Conservation (phyloP, 768 basidiomycete genomes). For the Epithele typhae region DNA sequence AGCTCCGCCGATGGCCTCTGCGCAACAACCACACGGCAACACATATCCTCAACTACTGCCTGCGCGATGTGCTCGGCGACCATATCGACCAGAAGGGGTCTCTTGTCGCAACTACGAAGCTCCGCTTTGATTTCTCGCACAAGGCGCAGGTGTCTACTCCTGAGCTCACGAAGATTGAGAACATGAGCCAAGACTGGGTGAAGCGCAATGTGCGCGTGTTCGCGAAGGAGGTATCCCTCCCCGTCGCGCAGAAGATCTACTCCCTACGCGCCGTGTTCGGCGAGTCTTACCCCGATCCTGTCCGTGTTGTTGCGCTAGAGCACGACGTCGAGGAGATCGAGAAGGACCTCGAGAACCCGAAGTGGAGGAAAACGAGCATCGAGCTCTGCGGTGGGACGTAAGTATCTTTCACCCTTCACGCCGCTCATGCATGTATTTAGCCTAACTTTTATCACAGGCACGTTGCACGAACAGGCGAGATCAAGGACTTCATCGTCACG, state of each 20-base stretch:
- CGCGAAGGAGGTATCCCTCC: constrained; percentile 79
- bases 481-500: constrained; percentile 91
- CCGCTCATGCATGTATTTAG: no score
- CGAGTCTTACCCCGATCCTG: constrained; percentile 96
- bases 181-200: constrained; percentile 86
- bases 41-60: constrained; percentile 91
- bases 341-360: constrained; percentile 80
- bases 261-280: constrained; percentile 96
- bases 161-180: constrained; percentile 82
- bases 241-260: constrained; percentile 80
- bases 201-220: constrained; percentile 83
- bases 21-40: constrained; percentile 98
- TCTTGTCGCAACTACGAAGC: constrained; percentile 90
- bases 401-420: constrained; percentile 33
- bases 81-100: constrained; percentile 99
- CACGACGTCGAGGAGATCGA: constrained; percentile 83
- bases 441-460: constrained; percentile 46
- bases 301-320: constrained; percentile 90
- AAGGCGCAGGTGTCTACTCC: constrained; percentile 76
- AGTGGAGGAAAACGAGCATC: constrained; percentile 87
- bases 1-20: constrained; percentile 92
- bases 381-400: constrained; percentile 99
- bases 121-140: constrained; percentile 98
- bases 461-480: constrained; percentile 93
- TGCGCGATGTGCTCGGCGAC: constrained; percentile 93